Percentiles rank a stretch among this genome's conserved stretches.
These are phyloP conservation scores for Sinapis alba DNA, from an alignment of 441 rosid genomes.

Conservation along the genomic window DNA sequence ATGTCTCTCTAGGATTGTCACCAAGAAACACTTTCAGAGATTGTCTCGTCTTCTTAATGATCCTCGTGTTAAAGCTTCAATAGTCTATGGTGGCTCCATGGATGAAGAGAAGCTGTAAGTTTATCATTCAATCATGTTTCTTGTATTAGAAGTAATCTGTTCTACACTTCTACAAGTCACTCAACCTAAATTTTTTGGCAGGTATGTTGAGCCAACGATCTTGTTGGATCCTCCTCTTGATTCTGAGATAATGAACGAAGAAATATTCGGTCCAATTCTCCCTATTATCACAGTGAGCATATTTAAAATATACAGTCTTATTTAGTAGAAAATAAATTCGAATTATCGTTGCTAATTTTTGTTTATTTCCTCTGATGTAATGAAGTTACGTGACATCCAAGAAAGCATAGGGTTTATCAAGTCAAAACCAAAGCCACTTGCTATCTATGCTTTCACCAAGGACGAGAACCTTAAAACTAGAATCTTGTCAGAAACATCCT, in stretches of 20 bases:
- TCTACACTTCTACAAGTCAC: background rate
- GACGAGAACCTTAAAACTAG: conserved; percentile 64
- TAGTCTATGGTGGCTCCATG: conserved; percentile 70
- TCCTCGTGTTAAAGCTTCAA: conserved; percentile 59
- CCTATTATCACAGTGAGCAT: conserved; percentile 75
- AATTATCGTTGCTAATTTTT: background rate
- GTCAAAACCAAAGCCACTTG: conserved; percentile 75
- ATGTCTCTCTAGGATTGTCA: conserved; percentile 54
- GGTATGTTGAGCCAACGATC: conserved; percentile 85
- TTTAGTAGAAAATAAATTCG: background rate
- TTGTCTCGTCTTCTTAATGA: conserved; percentile 54
- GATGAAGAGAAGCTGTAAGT: conserved; percentile 65
- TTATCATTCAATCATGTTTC: background rate
- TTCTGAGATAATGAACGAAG: conserved; percentile 81
- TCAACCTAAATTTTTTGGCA: conserved; percentile 35
- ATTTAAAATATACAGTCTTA: background rate
- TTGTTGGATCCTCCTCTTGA: conserved; percentile 88
- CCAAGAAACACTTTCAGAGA: conserved; percentile 59
- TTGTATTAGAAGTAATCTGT: conserved; percentile 1
- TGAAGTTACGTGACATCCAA: conserved; percentile 68
- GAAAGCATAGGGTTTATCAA: conserved; percentile 77
- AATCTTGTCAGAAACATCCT: conserved; percentile 68
- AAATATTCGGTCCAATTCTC: conserved; percentile 91
- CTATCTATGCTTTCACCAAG: conserved; percentile 74
- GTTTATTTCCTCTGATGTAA: background rate